Percentiles rank a stretch among this genome's conserved stretches.
Evolutionary conservation across 2,329 filamentous ascomycete genomes (phyloP).

Genomic region (Verticillium nonalfalfae): DNA sequence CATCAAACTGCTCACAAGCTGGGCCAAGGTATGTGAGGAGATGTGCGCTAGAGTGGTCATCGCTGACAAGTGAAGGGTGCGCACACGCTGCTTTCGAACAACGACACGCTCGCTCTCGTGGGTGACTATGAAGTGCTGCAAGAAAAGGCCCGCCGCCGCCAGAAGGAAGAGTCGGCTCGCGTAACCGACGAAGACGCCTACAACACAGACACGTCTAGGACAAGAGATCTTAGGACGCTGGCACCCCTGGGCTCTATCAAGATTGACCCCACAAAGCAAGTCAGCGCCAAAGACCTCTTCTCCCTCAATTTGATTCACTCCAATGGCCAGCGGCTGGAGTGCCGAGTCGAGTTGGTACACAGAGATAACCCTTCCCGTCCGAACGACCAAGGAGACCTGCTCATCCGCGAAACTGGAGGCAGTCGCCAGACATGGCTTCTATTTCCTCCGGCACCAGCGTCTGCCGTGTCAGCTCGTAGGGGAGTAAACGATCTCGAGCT

Average conservation of each 20-base stretch:
- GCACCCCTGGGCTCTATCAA: slow-evolving; percentile 61
- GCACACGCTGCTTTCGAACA: slow-evolving; percentile 46
- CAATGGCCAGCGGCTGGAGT: slow-evolving; percentile 82
- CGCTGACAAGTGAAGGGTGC: slow-evolving; percentile 36
- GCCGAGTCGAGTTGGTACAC: slow-evolving; percentile 79
- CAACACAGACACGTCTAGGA: slow-evolving; percentile 73
- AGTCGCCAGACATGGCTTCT: slow-evolving; percentile 71
- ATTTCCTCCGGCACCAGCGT: slow-evolving; percentile 77
- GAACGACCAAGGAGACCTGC: slow-evolving; percentile 70
- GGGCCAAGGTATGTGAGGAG: slow-evolving; percentile 56
- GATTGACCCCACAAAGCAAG: slow-evolving; percentile 73
- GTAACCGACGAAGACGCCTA: slow-evolving; percentile 78
- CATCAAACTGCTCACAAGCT: slow-evolving; percentile 80
- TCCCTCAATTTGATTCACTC: slow-evolving; percentile 80
- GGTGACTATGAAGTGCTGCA: slow-evolving; percentile 65
- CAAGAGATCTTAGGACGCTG: slow-evolving; percentile 73
- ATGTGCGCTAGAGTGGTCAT: not conserved
- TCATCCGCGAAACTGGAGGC: slow-evolving; percentile 84
- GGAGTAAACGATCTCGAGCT: slow-evolving; percentile 67
- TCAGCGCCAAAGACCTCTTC: slow-evolving; percentile 86
- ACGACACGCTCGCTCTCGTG: slow-evolving; percentile 32
- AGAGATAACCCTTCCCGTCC: slow-evolving; percentile 70
- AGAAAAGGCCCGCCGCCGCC: slow-evolving; percentile 62
- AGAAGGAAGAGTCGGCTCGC: slow-evolving; percentile 63
- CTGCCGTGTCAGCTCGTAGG: slow-evolving; percentile 70